phyloP scores from a whole-genome alignment of 108 stramenopile species.

The Seminavis robusta region DNA sequence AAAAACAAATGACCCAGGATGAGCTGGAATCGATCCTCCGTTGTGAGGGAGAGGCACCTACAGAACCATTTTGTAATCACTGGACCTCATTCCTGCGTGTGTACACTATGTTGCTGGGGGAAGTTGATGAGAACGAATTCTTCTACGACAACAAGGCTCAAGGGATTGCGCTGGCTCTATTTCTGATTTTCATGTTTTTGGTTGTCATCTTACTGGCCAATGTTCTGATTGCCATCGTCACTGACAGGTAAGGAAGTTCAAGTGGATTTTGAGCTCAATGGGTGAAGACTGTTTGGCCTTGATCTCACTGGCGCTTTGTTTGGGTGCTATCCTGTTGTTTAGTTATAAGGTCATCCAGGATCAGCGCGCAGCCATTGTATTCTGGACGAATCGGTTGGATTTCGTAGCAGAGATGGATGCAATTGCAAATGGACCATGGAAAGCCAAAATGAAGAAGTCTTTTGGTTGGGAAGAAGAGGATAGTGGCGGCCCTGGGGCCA shows the following conservation, averaged over 20 bases:
- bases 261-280: background rate
- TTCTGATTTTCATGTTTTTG: constrained; percentile 62
- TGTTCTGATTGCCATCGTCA: constrained; percentile 53
- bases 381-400: constrained; percentile 76
- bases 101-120: constrained; percentile 71
- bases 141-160: constrained; percentile 31
- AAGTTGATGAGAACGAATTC: constrained; percentile 43
- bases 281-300: too few species aligned
- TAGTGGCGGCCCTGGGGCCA: background rate
- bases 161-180: constrained; percentile 33
- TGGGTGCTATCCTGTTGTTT: constrained; percentile 67
- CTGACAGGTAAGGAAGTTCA: background rate
- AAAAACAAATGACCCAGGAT: background rate
- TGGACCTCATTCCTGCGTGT: constrained; percentile 50
- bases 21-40: constrained; percentile 3
- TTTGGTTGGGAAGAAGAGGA: constrained; percentile 12
- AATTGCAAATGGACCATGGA: constrained; percentile 52
- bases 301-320: background rate
- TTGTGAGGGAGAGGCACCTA: constrained; percentile 12
- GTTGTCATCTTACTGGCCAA: constrained; percentile 71
- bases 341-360: constrained; percentile 75
- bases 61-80: constrained; percentile 49
- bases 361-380: constrained; percentile 77
- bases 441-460: constrained; percentile 5
- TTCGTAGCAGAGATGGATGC: constrained; percentile 79